Conservation (phyloP, 345 rosid species). For the Sonneratia alba region DNA sequence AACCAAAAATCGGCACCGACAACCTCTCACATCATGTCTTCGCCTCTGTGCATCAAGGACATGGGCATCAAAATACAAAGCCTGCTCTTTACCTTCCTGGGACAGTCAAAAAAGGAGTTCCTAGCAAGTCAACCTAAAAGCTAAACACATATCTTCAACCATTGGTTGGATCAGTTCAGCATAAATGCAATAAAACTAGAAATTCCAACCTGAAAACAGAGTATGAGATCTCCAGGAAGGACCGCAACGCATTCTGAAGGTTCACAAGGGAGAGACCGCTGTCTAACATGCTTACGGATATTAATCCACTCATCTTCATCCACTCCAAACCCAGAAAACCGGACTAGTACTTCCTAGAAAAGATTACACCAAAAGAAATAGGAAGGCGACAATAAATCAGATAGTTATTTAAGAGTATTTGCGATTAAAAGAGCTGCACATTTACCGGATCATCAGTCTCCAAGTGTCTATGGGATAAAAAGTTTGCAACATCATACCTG, state of each 20-base stretch:
- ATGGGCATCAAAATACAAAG: constrained; percentile 91
- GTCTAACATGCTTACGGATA: constrained; percentile 68
- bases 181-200: background rate
- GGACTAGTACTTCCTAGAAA: constrained; percentile 85
- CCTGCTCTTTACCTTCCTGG: constrained; percentile 99
- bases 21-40: constrained; percentile 96
- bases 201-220: constrained; percentile 83
- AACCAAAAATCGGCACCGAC: constrained; percentile 95
- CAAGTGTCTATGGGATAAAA: constrained; percentile 61
- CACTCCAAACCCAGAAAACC: constrained; percentile 91
- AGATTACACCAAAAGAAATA: background rate
- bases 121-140: background rate
- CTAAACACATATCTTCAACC: background rate
- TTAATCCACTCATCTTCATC: constrained; percentile 98
- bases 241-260: constrained; percentile 98
- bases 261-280: constrained; percentile 97
- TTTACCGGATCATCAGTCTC: constrained; percentile 72
- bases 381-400: background rate
- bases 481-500: constrained; percentile 84
- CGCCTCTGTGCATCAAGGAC: constrained; percentile 97
- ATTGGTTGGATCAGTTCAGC: background rate
- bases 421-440: background rate
- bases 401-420: background rate
- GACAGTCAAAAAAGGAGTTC: constrained; percentile 2
- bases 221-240: constrained; percentile 92